Evolutionary conservation across 108 stramenopile genomes (phyloP), one percentile per base, ranked within the genome.

Genomic region (Epithemia pelagica): DNA sequence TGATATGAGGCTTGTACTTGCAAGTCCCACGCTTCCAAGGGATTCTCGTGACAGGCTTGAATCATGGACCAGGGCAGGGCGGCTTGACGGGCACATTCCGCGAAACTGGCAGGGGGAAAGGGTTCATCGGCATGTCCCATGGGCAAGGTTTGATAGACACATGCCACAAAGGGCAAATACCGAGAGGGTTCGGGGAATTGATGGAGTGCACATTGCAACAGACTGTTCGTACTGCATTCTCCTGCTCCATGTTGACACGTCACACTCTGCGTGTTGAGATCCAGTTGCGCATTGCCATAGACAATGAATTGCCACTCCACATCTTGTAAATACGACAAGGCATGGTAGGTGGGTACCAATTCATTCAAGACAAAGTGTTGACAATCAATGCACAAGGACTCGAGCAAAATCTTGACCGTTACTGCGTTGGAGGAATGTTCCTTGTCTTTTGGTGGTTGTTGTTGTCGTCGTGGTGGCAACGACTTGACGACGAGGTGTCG

Each of bases 171-270:
- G 20, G 65, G 58, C 18, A 80, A 10, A 62, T 75, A 61, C 2
- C 52, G 25, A 0, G 26, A 30, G 20, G 69, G 57, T 26, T 58
- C 30, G 3, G 67, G 52, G 61, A 28, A 29, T 30, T 7, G 28
- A 61, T 61, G 29, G 30, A 28, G 3, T 2, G 78, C 74, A 69
- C 78, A 80, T 58, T 71, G 78, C 52, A 74, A 52, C 57, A 62
- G 75, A 2, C 32, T 31, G 64, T 80, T 75, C 46, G 74, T 71
- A 62, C 75, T 74, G 59, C 78, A 80, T 75, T 80, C 78, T 1
- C 66, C 74, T 1, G 28, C 26, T 22, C 78, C 78, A 61, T 80
- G 78, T 62, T 80, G 78, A 55, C 78, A 80, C 22, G 54, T 62
- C 22, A 80, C 56, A 1, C 33, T 75, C 21, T 57, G 20, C 18